Base-by-base conservation (phyloP, 805 yeast genomes). In the Candida peoriensis region DNA sequence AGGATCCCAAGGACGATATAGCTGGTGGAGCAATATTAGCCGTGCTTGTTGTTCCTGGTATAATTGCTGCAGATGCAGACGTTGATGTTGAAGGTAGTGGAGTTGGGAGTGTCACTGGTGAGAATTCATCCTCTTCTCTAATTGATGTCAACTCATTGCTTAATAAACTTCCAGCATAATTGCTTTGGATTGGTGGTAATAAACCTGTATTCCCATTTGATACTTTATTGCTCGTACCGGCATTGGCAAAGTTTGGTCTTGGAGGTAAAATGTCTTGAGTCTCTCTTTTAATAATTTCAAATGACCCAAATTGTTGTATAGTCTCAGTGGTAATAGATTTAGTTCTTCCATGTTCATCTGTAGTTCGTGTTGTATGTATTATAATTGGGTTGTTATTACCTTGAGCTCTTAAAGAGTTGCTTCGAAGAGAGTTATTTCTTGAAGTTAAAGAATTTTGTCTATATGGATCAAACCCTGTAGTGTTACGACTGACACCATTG, bases 261-360 rank as follows among this genome's bases (percentile, higher is more conserved):
- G 33, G 30, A 12, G 29, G 11, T 11, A 13, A 39, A 24, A 44
- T 32, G 8, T 43, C 48, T 32, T 68, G 63, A 1, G 68, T 63
- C 1, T 74, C 71, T 6, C 72, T 72, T 41, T 68, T 70, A 11
- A 68, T 65, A 30, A 70, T 61, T 36, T 73, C 76, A 30, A 54
- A 61, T 1, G 74, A 69, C 21, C 74, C 75, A 42, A 70, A 50
- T 31, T 65, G 62, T 42, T 72, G 66, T 19, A 75, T 61, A 0
- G 77, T 73, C 26, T 71, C 71, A 27, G 68, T 72, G 3, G 79
- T 74, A 28, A 76, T 71, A 3, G 79, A 73, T 37, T 60, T 65
- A 0, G 81, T 74, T 26, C 78, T 63, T 0, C 81, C 81, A 25
- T 56, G 59, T 6, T 61, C 55, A 37, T 72, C 79, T 37, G 61